phyloP scores from a whole-genome alignment of 495 filamentous ascomycete species.

The Astrocystis sublimbata region DNA sequence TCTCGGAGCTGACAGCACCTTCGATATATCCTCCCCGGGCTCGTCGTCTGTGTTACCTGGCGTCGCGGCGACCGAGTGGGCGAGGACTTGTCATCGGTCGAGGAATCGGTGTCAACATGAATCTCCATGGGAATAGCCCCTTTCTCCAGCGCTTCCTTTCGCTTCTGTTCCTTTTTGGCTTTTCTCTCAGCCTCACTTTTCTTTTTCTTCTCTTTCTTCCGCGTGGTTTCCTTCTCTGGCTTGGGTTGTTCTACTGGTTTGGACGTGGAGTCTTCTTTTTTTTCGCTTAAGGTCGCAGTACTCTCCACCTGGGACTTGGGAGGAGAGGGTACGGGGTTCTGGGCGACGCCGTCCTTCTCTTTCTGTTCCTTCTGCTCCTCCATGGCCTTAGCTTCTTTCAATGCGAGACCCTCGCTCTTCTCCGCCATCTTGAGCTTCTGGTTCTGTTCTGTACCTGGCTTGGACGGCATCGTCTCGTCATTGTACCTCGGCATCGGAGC shows the following conservation, averaged over 20 bases:
- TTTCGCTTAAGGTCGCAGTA: constrained; percentile 22
- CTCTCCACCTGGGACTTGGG: constrained; percentile 36
- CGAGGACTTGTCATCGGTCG: constrained; percentile 33
- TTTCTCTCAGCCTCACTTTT: constrained; percentile 84
- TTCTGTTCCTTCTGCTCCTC: constrained; percentile 67
- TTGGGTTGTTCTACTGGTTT: constrained; percentile 27
- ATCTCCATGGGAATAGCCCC: constrained; percentile 79
- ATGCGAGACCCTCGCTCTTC: constrained; percentile 65
- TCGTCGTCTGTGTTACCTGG: constrained; percentile 77
- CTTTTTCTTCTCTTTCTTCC: constrained; percentile 90
- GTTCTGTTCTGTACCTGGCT: constrained; percentile 49
- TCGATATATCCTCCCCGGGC: constrained; percentile 89
- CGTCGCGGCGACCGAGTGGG: constrained; percentile 46
- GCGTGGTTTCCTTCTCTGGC: constrained; percentile 53
- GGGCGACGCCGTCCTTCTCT: constrained; percentile 38
- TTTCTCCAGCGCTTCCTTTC: constrained; percentile 77
- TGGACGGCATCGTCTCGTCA: constrained; percentile 42
- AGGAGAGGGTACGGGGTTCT: constrained; percentile 43
- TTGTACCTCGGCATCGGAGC: constrained; percentile 62
- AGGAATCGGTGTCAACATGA: constrained; percentile 57
- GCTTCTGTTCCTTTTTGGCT: constrained; percentile 80
- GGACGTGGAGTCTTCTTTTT: constrained; percentile 34
- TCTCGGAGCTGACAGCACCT: constrained; percentile 93
- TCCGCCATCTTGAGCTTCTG: constrained; percentile 68
- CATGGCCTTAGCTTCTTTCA: constrained; percentile 62